A percentile compares a stretch with the other conserved stretches of the same genome.
Evolutionary conservation across 169 alveolate genomes (phyloP).

Genomic region (Miamiensis avidus): DNA sequence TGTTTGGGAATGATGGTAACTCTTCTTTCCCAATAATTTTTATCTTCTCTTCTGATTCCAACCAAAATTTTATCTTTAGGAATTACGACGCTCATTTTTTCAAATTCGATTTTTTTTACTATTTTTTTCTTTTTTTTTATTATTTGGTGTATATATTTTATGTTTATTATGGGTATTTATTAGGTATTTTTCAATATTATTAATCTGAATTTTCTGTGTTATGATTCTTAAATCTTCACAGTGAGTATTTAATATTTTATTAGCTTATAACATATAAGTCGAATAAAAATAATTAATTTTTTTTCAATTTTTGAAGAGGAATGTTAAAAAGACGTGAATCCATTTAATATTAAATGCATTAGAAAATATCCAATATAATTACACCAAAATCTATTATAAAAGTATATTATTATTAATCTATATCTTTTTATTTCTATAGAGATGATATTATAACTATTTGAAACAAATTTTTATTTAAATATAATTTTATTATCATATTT

Average conservation of each 20-base stretch:
- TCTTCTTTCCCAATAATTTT: constrained; percentile 78
- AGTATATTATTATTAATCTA: too few relatives aligned
- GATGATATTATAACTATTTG: too few relatives aligned
- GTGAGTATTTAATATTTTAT: background rate
- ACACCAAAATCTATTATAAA: too few relatives aligned
- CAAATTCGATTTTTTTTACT: background rate
- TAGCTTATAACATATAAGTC: background rate
- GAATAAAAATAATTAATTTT: too few relatives aligned
- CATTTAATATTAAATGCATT: too few relatives aligned
- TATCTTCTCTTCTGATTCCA: constrained; percentile 69
- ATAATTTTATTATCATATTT: too few relatives aligned
- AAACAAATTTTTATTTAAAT: too few relatives aligned
- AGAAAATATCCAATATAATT: too few relatives aligned
- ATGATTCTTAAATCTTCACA: background rate
- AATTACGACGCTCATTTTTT: background rate
- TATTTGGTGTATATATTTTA: background rate
- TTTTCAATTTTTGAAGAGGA: too few relatives aligned
- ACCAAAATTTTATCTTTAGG: constrained; percentile 18
- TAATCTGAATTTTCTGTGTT: background rate
- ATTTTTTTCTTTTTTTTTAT: background rate
- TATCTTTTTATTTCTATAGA: too few relatives aligned
- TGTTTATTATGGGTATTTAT: too few relatives aligned
- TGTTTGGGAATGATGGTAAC: constrained; percentile 74
- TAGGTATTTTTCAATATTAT: background rate
- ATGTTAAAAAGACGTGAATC: too few relatives aligned